Evolutionary conservation across 805 yeast genomes (phyloP), one percentile per base, ranked within the genome.

Genomic region (Cyberlindnera japonica): DNA sequence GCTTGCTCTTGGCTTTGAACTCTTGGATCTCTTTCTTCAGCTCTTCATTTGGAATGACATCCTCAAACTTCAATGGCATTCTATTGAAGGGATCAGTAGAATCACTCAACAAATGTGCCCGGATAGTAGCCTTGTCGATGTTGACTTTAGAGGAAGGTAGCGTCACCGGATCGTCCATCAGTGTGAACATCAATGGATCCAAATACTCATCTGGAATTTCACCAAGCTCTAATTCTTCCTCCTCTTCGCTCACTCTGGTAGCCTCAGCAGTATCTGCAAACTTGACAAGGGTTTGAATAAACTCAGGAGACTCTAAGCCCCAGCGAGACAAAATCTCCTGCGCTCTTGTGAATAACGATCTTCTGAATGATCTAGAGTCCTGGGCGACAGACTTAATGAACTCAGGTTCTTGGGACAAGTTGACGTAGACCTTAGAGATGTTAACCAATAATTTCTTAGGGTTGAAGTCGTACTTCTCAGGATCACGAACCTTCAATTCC

Each of bases 11-110:
- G 6, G 38, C 19, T 24, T 49, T 57, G 40, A 49, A 90, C 24
- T 69, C 76, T 32, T 65, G 66, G 40, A 88, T 88, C 56, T 73
- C 74, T 32, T 61, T 55, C 55, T 72, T 81, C 58, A 90, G 68
- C 48, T 82, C 95, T 1, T 65, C 68, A 63, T 90, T 82, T 15
- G 93, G 95, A 17, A 74, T 62, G 20, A 90, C 95, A 51, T 93
- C 96, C 49, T 91, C 97, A 28, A 91, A 63, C 55, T 78, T 87
- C 54, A 93, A 69, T 5, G 98, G 98, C 68, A 80, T 74, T 64
- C 99, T 80, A 63, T 91, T 93, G 68, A 93, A 93, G 15, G 99
- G 99, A 67, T 93, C 99, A 0, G 96, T 93, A 1, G 95, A 78
- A 65, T 93, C 98, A 66, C 91, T 87, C 61, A 93, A 73, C 44